Conservation (phyloP, 108 stramenopile species). For the Discostella stelligeroides region DNA sequence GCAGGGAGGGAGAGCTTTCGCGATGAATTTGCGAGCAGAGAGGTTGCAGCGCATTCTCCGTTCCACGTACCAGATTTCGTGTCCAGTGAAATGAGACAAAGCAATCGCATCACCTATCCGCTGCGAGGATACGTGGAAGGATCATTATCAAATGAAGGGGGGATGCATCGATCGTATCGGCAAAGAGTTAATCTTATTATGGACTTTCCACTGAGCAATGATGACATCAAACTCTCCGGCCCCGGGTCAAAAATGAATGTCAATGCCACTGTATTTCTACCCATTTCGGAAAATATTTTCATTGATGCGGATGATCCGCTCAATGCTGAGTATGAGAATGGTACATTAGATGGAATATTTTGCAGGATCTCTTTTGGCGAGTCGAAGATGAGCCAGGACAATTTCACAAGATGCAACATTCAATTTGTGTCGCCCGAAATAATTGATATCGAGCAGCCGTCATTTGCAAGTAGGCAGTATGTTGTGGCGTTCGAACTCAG, state of each 20-base stretch:
- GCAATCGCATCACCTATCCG: neutral
- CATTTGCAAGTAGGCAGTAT: constrained; percentile 56
- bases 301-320: constrained; percentile 58
- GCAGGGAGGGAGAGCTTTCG: constrained; percentile 20
- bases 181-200: constrained; percentile 23
- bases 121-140: constrained; percentile 23
- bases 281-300: constrained; percentile 42
- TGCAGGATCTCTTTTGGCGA: constrained; percentile 16
- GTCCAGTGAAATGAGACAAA: neutral
- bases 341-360: constrained; percentile 8
- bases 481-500: constrained; percentile 41
- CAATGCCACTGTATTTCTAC: constrained; percentile 37
- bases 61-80: constrained; percentile 34
- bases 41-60: constrained; percentile 14
- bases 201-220: constrained; percentile 7
- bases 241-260: constrained; percentile 7
- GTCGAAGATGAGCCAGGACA: neutral
- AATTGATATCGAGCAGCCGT: constrained; percentile 61
- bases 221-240: neutral
- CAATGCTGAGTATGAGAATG: constrained; percentile 20
- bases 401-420: constrained; percentile 23
- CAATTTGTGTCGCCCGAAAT: constrained; percentile 32
- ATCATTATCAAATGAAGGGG: constrained; percentile 28
- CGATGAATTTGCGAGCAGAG: constrained; percentile 17
- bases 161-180: constrained; percentile 37